Evolutionary conservation across 2,329 filamentous ascomycete genomes (phyloP).

Genomic region (Phyllosticta paracitricarpa): DNA sequence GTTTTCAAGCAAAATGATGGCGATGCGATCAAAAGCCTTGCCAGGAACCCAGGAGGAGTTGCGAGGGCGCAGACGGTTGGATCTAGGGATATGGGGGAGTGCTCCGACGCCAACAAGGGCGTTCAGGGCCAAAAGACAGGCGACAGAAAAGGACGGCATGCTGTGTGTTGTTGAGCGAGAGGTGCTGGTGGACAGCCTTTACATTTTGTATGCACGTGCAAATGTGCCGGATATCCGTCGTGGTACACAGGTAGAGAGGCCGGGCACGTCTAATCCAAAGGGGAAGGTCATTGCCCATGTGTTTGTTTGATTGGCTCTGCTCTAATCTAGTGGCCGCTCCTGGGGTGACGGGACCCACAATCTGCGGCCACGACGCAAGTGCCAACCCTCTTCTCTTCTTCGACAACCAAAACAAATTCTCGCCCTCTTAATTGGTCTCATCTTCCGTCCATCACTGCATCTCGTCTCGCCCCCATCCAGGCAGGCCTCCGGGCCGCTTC

Average conservation of each 20-base stretch:
- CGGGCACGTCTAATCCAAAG: neutral
- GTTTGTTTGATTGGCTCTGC: neutral
- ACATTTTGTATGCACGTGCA: neutral
- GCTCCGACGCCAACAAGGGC: neutral
- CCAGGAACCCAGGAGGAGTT: conserved; percentile 39
- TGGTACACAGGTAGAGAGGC: no score
- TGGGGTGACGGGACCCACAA: neutral
- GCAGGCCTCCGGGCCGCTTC: neutral
- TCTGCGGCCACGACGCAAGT: neutral
- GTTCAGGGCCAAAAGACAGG: neutral
- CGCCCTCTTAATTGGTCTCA: neutral
- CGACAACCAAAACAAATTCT: neutral
- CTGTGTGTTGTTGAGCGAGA: neutral
- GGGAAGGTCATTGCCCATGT: neutral
- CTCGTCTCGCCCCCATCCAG: neutral
- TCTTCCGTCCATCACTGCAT: no score
- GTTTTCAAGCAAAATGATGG: conserved; percentile 70
- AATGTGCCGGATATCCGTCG: no score
- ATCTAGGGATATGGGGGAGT: neutral
- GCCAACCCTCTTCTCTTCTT: neutral
- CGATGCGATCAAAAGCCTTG: conserved; percentile 61
- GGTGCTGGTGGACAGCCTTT: neutral
- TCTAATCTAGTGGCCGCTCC: neutral
- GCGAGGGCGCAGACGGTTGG: conserved; percentile 48
- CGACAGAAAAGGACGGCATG: neutral